Conservation (phyloP, 2,329 filamentous ascomycete genomes). For the Aspergillus ochraceoroseus region DNA sequence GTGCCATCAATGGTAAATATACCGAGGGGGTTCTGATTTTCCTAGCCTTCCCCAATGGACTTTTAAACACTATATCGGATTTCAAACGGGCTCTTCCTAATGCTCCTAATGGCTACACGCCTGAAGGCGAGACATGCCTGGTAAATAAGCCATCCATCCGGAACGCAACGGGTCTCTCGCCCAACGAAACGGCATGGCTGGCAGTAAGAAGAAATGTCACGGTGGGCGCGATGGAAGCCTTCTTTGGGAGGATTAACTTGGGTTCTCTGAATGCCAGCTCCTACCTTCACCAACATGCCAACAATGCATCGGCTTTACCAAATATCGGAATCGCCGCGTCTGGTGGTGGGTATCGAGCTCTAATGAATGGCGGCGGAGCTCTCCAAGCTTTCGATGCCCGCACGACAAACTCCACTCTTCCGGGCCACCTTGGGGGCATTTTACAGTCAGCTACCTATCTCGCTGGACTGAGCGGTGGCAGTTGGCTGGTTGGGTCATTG, state of each 20-base stretch:
- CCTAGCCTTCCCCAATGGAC: too few species aligned
- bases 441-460: constrained; percentile 78
- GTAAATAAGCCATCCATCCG: constrained; percentile 63
- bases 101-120: constrained; percentile 66
- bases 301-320: constrained; percentile 55
- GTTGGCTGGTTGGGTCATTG: constrained; percentile 79
- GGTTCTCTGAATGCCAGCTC: constrained; percentile 67
- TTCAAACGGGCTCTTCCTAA: constrained; percentile 53
- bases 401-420: constrained; percentile 56
- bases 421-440: constrained; percentile 71
- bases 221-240: constrained; percentile 64
- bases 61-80: too few species aligned
- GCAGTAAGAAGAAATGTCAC: constrained; percentile 66
- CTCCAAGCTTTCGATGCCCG: constrained; percentile 73
- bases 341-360: constrained; percentile 80
- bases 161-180: constrained; percentile 58
- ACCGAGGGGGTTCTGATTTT: too few species aligned
- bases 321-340: constrained; percentile 74
- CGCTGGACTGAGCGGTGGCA: constrained; percentile 73
- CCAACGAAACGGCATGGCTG: constrained; percentile 71
- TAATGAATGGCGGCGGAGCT: constrained; percentile 76
- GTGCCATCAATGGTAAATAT: too few species aligned
- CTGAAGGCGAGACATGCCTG: constrained; percentile 64
- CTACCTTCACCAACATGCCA: constrained; percentile 61
- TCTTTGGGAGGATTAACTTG: constrained; percentile 69